Percentiles rank a stretch among this genome's conserved stretches.
phyloP scores from a whole-genome alignment of 306 rosid species.

The Malus sylvestris region DNA sequence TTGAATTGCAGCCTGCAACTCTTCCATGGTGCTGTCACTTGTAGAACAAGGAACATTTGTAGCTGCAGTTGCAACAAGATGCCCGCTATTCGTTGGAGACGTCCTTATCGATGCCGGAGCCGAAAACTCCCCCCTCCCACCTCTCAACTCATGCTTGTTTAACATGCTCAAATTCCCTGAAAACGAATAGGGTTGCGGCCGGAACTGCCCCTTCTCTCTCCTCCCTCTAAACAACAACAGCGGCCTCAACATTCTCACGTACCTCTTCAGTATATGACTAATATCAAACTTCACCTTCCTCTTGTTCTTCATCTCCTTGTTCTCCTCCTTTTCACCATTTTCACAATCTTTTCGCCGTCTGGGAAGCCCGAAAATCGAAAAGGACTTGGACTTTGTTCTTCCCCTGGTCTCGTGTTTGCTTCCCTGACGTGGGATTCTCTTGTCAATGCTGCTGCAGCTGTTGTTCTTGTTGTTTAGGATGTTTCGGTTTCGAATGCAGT shows the following conservation, averaged over 20 bases:
- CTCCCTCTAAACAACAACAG: conserved; percentile 36
- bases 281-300: conserved; percentile 36
- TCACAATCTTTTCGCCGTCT: conserved; percentile 47
- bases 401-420: conserved; percentile 23
- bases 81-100: conserved; percentile 86
- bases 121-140: conserved; percentile 64
- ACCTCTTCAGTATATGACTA: conserved; percentile 54
- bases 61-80: conserved; percentile 39
- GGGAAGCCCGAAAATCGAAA: conserved; percentile 48
- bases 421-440: background rate
- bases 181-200: conserved; percentile 51
- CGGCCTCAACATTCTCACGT: conserved; percentile 52
- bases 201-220: conserved; percentile 40
- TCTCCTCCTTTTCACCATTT: conserved; percentile 26
- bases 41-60: conserved; percentile 36
- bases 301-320: conserved; percentile 25
- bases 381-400: conserved; percentile 51
- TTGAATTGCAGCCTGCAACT: conserved; percentile 95
- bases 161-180: conserved; percentile 56
- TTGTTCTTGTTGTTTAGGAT: background rate
- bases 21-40: conserved; percentile 89
- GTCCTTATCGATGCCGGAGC: conserved; percentile 97
- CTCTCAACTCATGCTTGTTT: conserved; percentile 42
- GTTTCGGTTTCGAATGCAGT: background rate
- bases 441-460: conserved; percentile 1